Evolutionary conservation across 75 land plant genomes (phyloP).

Genomic region (Cupressus sempervirens): DNA sequence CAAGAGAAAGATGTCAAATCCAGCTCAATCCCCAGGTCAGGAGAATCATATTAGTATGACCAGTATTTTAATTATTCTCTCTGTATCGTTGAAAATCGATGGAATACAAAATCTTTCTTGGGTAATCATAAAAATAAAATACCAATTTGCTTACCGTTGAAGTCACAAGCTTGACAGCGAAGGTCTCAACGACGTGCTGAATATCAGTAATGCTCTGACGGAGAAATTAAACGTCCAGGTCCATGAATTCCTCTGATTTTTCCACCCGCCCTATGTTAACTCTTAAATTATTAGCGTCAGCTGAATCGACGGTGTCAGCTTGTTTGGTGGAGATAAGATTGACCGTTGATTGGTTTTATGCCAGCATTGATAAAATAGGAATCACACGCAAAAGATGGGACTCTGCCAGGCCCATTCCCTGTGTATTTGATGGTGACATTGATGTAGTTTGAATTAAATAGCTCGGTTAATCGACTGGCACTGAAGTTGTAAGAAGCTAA

Average conservation of each 20-base stretch:
- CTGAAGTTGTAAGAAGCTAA: background rate
- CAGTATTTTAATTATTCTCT: no score
- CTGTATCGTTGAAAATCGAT: no score
- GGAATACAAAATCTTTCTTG: no score
- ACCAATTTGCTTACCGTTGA: background rate
- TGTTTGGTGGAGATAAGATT: background rate
- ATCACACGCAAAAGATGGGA: no score
- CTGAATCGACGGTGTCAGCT: background rate
- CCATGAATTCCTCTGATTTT: background rate
- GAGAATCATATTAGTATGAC: no score
- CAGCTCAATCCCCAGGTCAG: no score
- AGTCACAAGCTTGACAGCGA: background rate
- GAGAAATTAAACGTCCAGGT: background rate
- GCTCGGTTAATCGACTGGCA: background rate
- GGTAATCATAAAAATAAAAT: no score
- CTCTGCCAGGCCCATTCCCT: background rate
- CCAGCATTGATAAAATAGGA: background rate
- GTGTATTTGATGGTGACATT: background rate
- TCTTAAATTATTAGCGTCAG: background rate
- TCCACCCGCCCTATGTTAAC: background rate
- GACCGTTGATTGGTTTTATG: background rate
- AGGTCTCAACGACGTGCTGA: background rate
- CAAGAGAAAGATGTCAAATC: no score
- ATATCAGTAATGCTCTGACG: background rate
- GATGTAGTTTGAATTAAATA: background rate